Evolutionary conservation across 2,329 filamentous ascomycete genomes (phyloP).

Genomic region (Ophioceras dolichostomum): DNA sequence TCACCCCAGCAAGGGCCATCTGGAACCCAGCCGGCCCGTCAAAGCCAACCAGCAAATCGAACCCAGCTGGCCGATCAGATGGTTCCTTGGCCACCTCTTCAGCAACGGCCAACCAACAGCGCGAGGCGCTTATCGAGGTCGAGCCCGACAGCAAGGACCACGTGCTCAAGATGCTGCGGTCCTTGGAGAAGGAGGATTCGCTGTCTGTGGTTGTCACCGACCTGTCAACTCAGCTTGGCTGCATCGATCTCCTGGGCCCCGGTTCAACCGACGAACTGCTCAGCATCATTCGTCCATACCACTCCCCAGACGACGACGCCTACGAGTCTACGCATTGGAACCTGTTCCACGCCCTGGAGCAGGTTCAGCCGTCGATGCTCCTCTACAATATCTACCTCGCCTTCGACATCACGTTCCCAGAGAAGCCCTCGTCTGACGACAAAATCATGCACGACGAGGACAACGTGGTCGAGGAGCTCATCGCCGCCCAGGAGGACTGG

Average conservation of each 20-base stretch:
- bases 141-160: constrained; percentile 23
- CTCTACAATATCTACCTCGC: not conserved
- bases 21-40: too few relatives aligned
- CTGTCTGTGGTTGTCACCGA: constrained; percentile 35
- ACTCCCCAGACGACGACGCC: not conserved
- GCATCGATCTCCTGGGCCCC: constrained; percentile 1
- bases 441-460: not conserved
- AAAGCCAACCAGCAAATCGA: too few relatives aligned
- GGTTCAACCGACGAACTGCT: not conserved
- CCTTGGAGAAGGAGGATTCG: constrained; percentile 29
- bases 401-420: not conserved
- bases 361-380: not conserved
- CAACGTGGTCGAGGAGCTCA: constrained; percentile 1
- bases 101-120: too few relatives aligned
- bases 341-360: not conserved
- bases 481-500: not conserved
- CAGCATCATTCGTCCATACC: not conserved
- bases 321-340: not conserved
- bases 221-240: not conserved
- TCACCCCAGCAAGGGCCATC: constrained; percentile 1
- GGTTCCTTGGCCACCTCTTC: too few relatives aligned
- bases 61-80: too few relatives aligned
- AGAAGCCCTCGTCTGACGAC: not conserved
- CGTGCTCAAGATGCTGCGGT: constrained; percentile 52
- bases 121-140: constrained; percentile 1